These are phyloP conservation scores for Sphaerulina vaccinii DNA, from an alignment of 2,329 filamentous ascomycete genomes.

Conservation along the genomic window DNA sequence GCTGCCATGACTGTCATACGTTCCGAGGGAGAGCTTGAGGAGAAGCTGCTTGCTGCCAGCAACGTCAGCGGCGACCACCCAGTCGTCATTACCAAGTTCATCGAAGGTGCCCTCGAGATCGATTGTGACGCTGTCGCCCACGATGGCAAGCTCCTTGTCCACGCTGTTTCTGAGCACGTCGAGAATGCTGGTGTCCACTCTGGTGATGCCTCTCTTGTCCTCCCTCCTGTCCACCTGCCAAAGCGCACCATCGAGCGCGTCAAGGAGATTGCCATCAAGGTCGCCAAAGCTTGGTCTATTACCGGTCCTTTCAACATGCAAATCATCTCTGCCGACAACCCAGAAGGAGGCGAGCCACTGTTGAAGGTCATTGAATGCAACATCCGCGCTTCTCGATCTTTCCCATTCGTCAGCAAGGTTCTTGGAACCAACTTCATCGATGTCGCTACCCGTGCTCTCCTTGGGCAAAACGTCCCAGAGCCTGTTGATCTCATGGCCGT, in stretches of 20 bases:
- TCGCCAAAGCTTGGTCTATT: conserved; percentile 94
- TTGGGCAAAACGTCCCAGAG: conserved; percentile 79
- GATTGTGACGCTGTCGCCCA: conserved; percentile 92
- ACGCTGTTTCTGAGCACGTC: conserved; percentile 92
- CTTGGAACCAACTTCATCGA: conserved; percentile 97
- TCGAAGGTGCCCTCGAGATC: conserved; percentile 93
- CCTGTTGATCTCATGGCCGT: conserved; percentile 83
- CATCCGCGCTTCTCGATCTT: conserved; percentile 92
- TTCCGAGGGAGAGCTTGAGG: conserved; percentile 82
- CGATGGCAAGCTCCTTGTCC: conserved; percentile 79
- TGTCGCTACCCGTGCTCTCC: conserved; percentile 86
- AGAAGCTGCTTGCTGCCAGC: conserved; percentile 88
- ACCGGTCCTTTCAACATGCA: conserved; percentile 99
- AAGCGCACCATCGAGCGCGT: conserved; percentile 75
- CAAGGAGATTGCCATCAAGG: conserved; percentile 94
- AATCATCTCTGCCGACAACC: conserved; percentile 87
- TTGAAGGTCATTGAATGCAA: conserved; percentile 99
- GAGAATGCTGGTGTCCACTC: conserved; percentile 98
- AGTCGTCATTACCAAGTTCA: conserved; percentile 97
- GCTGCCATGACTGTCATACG: conserved; percentile 98
- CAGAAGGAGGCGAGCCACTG: conserved; percentile 69
- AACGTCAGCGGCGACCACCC: conserved; percentile 94
- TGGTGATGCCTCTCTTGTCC: conserved; percentile 89
- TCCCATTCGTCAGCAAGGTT: conserved; percentile 98
- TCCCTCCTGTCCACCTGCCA: conserved; percentile 81